Evolutionary conservation across 2,329 filamentous ascomycete species (phyloP).

Genomic region (Xylariomycetidae sp.): DNA sequence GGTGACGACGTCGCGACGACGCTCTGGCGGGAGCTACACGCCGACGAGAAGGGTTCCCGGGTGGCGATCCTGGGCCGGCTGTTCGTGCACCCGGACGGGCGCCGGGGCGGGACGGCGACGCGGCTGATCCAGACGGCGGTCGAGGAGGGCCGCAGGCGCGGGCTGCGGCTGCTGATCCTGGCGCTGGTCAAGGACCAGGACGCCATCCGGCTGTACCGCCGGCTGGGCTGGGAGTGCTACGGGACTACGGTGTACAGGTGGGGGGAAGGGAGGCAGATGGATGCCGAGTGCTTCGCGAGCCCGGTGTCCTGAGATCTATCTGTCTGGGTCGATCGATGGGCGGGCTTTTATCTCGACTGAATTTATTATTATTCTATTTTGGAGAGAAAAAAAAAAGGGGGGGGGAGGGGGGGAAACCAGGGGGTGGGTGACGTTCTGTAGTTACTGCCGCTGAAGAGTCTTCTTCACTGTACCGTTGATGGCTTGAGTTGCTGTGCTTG

Average conservation of each 20-base stretch:
- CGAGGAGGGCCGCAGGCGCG: slow-evolving; percentile 8
- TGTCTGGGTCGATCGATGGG: too few relatives aligned
- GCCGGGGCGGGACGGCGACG: slow-evolving; percentile 9
- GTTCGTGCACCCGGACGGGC: slow-evolving; percentile 11
- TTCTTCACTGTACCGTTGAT: too few relatives aligned
- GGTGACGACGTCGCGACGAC: slow-evolving; percentile 5
- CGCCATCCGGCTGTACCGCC: slow-evolving; percentile 15
- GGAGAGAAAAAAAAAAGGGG: too few relatives aligned
- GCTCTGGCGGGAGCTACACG: slow-evolving; percentile 9
- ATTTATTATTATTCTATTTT: too few relatives aligned
- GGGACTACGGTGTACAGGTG: slow-evolving; percentile 12
- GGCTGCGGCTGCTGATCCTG: slow-evolving; percentile 11
- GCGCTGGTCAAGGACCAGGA: slow-evolving; percentile 14
- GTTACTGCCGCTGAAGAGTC: too few relatives aligned
- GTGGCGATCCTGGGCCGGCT: slow-evolving; percentile 11
- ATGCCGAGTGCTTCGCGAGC: slow-evolving; percentile 11
- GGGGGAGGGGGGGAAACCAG: too few relatives aligned
- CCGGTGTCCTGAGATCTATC: slow-evolving; percentile 7
- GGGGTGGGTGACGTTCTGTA: too few relatives aligned
- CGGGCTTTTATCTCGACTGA: too few relatives aligned
- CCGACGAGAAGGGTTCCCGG: too few relatives aligned
- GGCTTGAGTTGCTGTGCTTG: too few relatives aligned
- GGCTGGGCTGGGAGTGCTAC: slow-evolving; percentile 13
- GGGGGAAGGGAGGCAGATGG: slow-evolving; percentile 11
- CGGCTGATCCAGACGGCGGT: slow-evolving; percentile 10